Evolutionary conservation across 208 protist genomes (phyloP).

Genomic region (Trichomonas tenax): DNA sequence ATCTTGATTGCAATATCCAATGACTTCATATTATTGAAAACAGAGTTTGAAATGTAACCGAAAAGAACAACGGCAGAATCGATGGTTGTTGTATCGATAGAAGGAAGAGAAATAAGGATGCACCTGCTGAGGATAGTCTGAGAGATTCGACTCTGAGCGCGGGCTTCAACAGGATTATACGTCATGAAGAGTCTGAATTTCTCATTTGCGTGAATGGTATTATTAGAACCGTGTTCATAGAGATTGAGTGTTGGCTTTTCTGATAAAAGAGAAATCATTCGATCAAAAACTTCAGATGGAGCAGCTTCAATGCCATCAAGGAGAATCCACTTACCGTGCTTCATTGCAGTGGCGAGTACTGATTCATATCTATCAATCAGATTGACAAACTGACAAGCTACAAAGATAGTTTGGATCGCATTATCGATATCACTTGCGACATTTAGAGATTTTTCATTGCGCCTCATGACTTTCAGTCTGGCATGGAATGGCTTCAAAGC

Average conservation of each 20-base stretch:
- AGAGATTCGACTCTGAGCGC: not conserved
- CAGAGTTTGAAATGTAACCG: not conserved
- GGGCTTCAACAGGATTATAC: not conserved
- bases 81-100: not conserved
- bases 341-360: not conserved
- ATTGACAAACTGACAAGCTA: not conserved
- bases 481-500: not conserved
- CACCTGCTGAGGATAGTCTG: not conserved
- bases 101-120: not conserved
- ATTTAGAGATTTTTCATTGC: not conserved
- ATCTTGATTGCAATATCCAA: not conserved
- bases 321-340: not conserved
- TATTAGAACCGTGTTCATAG: not conserved
- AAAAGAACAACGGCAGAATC: not conserved
- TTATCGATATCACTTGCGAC: not conserved
- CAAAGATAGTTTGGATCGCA: not conserved
- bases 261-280: not conserved
- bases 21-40: not conserved
- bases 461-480: not conserved
- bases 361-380: not conserved
- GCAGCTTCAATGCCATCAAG: constrained; percentile 10
- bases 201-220: not conserved
- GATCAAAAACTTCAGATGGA: not conserved
- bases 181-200: constrained; percentile 21
- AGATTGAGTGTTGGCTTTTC: not conserved